Base-by-base conservation (phyloP, 768 basidiomycete genomes). In the Mycena olivaceomarginata region DNA sequence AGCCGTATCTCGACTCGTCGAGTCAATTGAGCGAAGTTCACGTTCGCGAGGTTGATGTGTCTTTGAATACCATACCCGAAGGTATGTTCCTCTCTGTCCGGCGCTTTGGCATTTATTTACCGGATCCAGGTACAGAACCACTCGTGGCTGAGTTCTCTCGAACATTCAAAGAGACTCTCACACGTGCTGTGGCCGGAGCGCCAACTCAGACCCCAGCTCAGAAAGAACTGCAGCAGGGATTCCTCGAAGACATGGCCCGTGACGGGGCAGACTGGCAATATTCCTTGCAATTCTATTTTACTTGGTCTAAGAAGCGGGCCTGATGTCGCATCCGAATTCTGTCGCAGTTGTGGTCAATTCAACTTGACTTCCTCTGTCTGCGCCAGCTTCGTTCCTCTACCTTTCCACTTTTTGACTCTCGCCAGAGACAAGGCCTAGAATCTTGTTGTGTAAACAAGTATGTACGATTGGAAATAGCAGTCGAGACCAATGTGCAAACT, bases 211-310 rank as follows among this genome's bases (percentile, higher is more conserved):
- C 41, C 15, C 25, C 41, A 7, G 46, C 71, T 16, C 40, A 64
- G 43, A 72, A 64, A 64, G 71, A 72, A 41, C 41, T 72, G 45
- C 71, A 72, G 41, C 20, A 48, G 62, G 39, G n/a, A 10, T 72
- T 72, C 39, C 45, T 72, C 25, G 39, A 37, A 5, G 71, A 72
- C 25, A 72, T 72, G 71, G 62, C 59, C 25, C 41, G 62, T 46
- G 71, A 65, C 0, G 71, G 41, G 7, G 48, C 48, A 18, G 45
- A 72, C 31, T 72, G 71, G 71, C 31, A 56, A 60, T 72, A 72
- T 64, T 72, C 71, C 46, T 22, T 37, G 59, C 43, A 72, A 48
- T n/a, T 72, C 39, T 72, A 72, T 37, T 72, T 72, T 20, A 40
- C 71, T 5, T 31, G 31, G 41, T 37, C 48, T 22, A 43, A 72